Evolutionary conservation across 148 eudicot genomes (phyloP), one percentile per base, ranked within the genome.

Genomic region (Camellia japonica): DNA sequence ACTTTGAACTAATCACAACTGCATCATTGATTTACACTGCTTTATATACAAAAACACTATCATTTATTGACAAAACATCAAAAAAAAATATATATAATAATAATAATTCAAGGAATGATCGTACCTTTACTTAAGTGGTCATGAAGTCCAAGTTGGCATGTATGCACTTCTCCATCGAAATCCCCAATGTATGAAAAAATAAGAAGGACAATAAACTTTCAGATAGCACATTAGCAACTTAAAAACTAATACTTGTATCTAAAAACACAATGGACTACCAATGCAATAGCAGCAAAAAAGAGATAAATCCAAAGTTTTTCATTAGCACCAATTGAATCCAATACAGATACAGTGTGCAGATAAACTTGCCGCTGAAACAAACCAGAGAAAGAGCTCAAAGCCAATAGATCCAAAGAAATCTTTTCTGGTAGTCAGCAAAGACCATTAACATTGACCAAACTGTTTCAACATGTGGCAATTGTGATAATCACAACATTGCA

Each of bases 71-170:
- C 13, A 18, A 43, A 74, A 59, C 51, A 42, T 58, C 15, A 9
- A 10, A 7, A 59, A 59, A 30, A 30, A 30, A 30, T 30, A 30
- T 23, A 23, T 23, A 30, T 30, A 74, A 14, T 18, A 4, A 56
- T 55, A 44, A 59, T 8, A 74, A 18, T 74, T 58, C 67, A 74
- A 43, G 46, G 68, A 15, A 13, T 73, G 74, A 42, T 41, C 3
- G 59, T 84, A 87, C 89, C 87, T 84, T 85, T 72, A 59, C 43
- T 73, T 68, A 85, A 5, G 74, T 80, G 78, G 66, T 88, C 87
- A 49, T 30, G 74, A 76, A 93, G 91, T 71, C 89, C 88, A 64
- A 82, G 75, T 77, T 88, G 85, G 79, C 93, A 83, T 5, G 82
- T 82, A 76, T 80, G 83, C 89, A 92, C 73, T 87, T 81, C 84